A percentile compares a stretch with the other conserved stretches of the same genome.
phyloP scores from a whole-genome alignment of 2,329 filamentous ascomycete genomes.

The Aspergillus sp. region DNA sequence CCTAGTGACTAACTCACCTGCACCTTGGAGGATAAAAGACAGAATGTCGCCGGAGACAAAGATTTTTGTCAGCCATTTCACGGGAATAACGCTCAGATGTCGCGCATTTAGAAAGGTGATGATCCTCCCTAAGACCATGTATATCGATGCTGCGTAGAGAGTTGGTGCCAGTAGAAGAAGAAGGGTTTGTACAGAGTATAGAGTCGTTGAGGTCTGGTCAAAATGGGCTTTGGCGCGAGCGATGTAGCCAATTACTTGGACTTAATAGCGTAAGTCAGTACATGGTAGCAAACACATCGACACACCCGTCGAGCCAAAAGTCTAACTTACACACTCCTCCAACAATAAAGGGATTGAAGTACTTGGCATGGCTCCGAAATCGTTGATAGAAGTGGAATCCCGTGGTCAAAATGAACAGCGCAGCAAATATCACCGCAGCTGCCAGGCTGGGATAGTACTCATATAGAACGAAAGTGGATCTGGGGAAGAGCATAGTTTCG shows the following conservation, averaged over 20 bases:
- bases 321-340: slow-evolving; percentile 22
- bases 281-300: too few species aligned
- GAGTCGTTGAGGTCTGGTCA: background rate
- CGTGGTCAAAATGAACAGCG: slow-evolving; percentile 21
- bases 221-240: slow-evolving; percentile 6
- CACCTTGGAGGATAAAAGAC: slow-evolving; percentile 3
- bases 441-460: slow-evolving; percentile 29
- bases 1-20: background rate
- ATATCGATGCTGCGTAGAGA: slow-evolving; percentile 6
- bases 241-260: slow-evolving; percentile 7
- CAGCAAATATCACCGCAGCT: slow-evolving; percentile 27
- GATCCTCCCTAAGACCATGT: background rate
- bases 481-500: too few species aligned
- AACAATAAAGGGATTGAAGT: slow-evolving; percentile 19
- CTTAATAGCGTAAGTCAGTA: background rate
- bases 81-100: background rate
- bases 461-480: slow-evolving; percentile 15
- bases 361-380: slow-evolving; percentile 11
- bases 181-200: slow-evolving; percentile 6
- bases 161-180: slow-evolving; percentile 8
- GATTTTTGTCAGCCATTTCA: slow-evolving; percentile 4
- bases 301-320: background rate
- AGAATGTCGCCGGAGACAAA: slow-evolving; percentile 6
- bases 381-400: slow-evolving; percentile 17
- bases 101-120: slow-evolving; percentile 1